Evolutionary conservation across 441 rosid species (phyloP).

Genomic region (Dalechampia spathulata): DNA sequence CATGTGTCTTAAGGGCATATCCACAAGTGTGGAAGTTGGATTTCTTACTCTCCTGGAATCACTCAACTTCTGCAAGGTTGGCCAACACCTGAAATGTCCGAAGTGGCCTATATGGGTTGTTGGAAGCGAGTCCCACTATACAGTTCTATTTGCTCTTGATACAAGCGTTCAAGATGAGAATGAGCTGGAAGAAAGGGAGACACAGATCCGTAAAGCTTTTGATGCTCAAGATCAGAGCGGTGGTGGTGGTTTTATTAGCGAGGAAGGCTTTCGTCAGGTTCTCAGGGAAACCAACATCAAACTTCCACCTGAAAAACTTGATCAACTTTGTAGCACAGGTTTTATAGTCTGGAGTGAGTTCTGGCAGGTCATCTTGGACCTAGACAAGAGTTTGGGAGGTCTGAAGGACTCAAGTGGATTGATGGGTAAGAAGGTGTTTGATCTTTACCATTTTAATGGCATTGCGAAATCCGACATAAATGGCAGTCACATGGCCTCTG

Average conservation of each 20-base stretch:
- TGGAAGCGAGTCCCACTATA: conserved; percentile 97
- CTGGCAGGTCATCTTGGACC: conserved; percentile 82
- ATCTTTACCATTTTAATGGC: conserved; percentile 91
- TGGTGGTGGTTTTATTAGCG: conserved; percentile 92
- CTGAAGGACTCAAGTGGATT: conserved; percentile 79
- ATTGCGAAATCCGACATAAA: conserved; percentile 89
- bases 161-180: conserved; percentile 88
- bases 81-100: conserved; percentile 84
- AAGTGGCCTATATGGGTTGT: conserved; percentile 99
- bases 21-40: conserved; percentile 80
- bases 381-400: conserved; percentile 76
- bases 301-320: conserved; percentile 63
- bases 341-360: conserved; percentile 95
- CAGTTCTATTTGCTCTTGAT: conserved; percentile 85
- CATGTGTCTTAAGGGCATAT: conserved; percentile 83
- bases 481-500: conserved; percentile 45
- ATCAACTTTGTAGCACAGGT: conserved; percentile 64
- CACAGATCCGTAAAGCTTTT: conserved; percentile 79
- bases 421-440: conserved; percentile 96
- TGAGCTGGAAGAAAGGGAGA: conserved; percentile 86
- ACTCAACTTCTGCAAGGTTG: conserved; percentile 92
- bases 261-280: conserved; percentile 90
- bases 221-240: conserved; percentile 96
- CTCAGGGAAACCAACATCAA: conserved; percentile 51
- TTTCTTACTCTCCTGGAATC: conserved; percentile 93